Evolutionary conservation across 768 basidiomycete species (phyloP), one percentile per base, ranked within the genome.

Genomic region (Podaxis sp.): DNA sequence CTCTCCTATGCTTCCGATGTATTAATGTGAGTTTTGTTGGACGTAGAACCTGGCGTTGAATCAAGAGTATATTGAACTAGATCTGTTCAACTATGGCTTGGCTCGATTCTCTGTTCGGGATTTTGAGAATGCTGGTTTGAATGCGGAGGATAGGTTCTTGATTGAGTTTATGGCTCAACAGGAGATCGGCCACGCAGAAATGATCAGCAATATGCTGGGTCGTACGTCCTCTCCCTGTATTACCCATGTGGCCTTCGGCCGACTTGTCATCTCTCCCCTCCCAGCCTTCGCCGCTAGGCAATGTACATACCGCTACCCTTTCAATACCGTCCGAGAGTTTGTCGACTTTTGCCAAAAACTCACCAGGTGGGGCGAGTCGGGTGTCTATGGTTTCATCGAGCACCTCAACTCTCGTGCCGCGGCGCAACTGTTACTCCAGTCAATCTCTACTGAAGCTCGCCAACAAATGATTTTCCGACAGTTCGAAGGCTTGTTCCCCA

Each of bases 401-500:
- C 84, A 86, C 68, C 78, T 90, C 40, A 74, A 87, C 69, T 83
- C 83, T 21, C 76, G 84, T 36, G 77, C 81, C 2, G 65, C 78
- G 0, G 85, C 85, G 1, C 70, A 77, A 50, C 69, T 88, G 11
- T 72, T 88, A 14, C 67, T 81, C 5, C 81, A 87, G 67, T 75
- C 79, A 5, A 85, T 89, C 65, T 75, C 83, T 0, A 85, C 82
- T 11, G 86, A 88, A 71, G 80, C 81, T 18, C 73, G 87, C 7
- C 87, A 89, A 71, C 82, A 88, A 73, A 80, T 86, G 79, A 75
- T 80, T 50, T 86, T 88, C 77, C 69, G 87, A 4, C 85, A 88
- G 70, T 79, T 86, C 50, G 76, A 82, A 55, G 85, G 84, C 0
- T 67, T 80, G n/a, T 83, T 83, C 74, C 84, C 85, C 0, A 82